These are phyloP conservation scores for Neonectria sp. DNA, from an alignment of 2,329 filamentous ascomycete species.

Conservation along the genomic window DNA sequence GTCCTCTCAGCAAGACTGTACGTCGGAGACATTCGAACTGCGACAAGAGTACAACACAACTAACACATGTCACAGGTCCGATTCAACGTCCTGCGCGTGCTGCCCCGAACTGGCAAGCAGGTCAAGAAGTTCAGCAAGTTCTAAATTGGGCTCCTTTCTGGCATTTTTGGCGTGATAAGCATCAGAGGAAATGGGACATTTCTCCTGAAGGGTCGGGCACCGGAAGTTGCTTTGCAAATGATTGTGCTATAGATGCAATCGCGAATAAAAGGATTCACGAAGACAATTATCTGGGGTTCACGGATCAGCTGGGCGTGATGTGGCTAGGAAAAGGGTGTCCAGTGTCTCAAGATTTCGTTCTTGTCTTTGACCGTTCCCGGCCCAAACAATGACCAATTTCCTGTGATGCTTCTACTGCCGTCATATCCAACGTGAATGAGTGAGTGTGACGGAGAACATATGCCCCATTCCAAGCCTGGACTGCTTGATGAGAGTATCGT, in stretches of 20 bases:
- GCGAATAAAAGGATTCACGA: slow-evolving; percentile 61
- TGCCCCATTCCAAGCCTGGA: not conserved
- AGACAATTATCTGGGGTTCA: slow-evolving; percentile 52
- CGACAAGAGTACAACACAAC: slow-evolving; percentile 9
- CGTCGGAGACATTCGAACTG: slow-evolving; percentile 56
- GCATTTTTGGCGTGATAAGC: slow-evolving; percentile 71
- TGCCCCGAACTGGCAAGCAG: slow-evolving; percentile 96
- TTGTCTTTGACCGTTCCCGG: slow-evolving; percentile 47
- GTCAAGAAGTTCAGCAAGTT: slow-evolving; percentile 99
- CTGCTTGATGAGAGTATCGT: not conserved
- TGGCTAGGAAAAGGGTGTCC: slow-evolving; percentile 47
- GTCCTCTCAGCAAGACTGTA: slow-evolving; percentile 99
- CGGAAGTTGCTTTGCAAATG: slow-evolving; percentile 60
- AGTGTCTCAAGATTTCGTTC: slow-evolving; percentile 51
- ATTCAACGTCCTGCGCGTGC: slow-evolving; percentile 99
- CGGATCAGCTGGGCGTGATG: slow-evolving; percentile 49
- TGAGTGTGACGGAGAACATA: not conserved
- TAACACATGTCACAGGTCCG: slow-evolving; percentile 76
- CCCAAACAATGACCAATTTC: slow-evolving; percentile 41
- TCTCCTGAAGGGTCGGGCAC: slow-evolving; percentile 58
- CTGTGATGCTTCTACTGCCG: slow-evolving; percentile 34
- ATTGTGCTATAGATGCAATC: slow-evolving; percentile 64
- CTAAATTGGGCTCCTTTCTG: slow-evolving; percentile 74
- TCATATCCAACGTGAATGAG: not conserved
- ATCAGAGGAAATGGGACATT: slow-evolving; percentile 56